Conservation (phyloP, 1,284 basidiomycete genomes). For the Peniophora sp. region DNA sequence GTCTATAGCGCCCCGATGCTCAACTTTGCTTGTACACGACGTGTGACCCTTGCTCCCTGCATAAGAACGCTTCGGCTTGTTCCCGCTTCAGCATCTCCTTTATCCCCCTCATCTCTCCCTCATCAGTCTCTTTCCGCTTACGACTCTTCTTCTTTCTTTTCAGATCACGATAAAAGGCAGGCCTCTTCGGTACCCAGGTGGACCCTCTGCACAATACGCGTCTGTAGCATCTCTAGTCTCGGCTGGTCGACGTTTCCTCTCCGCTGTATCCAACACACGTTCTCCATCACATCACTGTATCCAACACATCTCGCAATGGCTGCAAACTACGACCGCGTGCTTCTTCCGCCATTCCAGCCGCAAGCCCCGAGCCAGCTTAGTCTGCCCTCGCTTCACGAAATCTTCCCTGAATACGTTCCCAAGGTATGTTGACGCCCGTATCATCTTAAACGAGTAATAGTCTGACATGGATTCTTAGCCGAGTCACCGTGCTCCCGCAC, state of each 20-base stretch:
- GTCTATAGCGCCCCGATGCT: too few relatives aligned
- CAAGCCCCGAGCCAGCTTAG: not conserved
- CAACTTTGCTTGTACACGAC: too few relatives aligned
- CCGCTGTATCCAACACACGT: too few relatives aligned
- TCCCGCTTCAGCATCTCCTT: too few relatives aligned
- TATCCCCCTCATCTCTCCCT: not conserved
- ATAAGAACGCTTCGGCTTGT: too few relatives aligned
- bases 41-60: too few relatives aligned
- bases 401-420: slow-evolving; percentile 17
- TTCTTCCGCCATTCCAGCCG: not conserved
- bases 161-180: not conserved
- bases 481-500: slow-evolving; percentile 1
- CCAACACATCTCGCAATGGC: too few relatives aligned
- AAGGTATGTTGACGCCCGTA: slow-evolving; percentile 4
- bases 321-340: not conserved
- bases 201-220: not conserved
- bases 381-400: slow-evolving; percentile 16
- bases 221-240: not conserved
- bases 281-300: too few relatives aligned
- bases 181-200: slow-evolving; percentile 4
- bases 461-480: not conserved
- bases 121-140: not conserved
- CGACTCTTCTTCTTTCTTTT: not conserved
- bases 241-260: too few relatives aligned
- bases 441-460: not conserved